Evolutionary conservation across 495 filamentous ascomycete genomes (phyloP), one percentile per base, ranked within the genome.

Genomic region (Aspergillus indologenus): DNA sequence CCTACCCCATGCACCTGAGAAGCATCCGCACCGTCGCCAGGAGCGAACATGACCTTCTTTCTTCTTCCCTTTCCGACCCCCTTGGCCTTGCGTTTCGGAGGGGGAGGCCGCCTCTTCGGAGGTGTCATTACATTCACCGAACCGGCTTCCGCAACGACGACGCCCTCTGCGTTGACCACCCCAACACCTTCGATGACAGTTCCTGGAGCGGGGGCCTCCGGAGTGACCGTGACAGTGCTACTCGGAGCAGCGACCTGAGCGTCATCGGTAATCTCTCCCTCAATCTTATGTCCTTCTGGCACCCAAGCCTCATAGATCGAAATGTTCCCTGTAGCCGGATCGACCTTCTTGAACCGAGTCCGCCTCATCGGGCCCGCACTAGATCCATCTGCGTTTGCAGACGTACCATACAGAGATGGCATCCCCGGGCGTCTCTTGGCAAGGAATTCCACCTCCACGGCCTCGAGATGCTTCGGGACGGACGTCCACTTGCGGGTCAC

Each of bases 341-440:
- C 90, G 8, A 85, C 76, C 55, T 88, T 85, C 63, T 86, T 84
- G 49, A 96, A 88, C 54, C 85, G 94, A 0, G 88, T 90, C 65
- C 87, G 87, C 31, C 85, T 83, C 74, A 92, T 88, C 8, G 71
- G 71, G 22, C 69, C 64, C 15, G 77, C 75, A 19, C 68, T 72
- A 6, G 72, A 59, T 40, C 71, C 76, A 14, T 81, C 79, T 7
- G 73, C 69, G 48, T 78, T 66, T 17, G 77, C 76, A 42, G 76
- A 49, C 18, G 70, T 72, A 3, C 76, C 77, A 62, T 85, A 83
- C 9, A 82, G 65, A 20, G 79, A 81, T 11, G 79, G 77, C 19
- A 90, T 71, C n/a, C 89, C 90, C 65, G 90, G 91, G 61, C 91
- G 84, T 50, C 92, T 79, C 72, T 96, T 96, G 0, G 92, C 94